Evolutionary conservation across 129 eudicot genomes (phyloP), one percentile per base, ranked within the genome.

Genomic region (Centella asiatica): DNA sequence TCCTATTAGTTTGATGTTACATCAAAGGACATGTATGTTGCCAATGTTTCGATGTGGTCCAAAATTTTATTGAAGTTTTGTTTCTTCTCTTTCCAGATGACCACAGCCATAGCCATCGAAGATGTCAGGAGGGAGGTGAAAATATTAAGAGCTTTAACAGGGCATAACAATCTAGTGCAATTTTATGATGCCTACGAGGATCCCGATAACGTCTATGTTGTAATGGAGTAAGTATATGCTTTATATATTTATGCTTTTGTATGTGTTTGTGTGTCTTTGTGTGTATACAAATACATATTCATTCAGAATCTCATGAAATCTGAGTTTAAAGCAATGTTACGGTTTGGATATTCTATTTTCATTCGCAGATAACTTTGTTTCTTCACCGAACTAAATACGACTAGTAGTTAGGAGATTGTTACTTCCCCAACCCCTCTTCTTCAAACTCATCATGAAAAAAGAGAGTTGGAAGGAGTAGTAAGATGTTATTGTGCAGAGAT

Each of bases 41-140:
- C 15, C 48, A 14, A 14, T 32, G 6, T 37, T 32, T 19, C 45
- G 22, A 23, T 57, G 1, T 31, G 42, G 20, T n/a, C 44, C 18
- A 4, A 24, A 32, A 31, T 57, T 32, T 10, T 7, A 20, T 28
- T 1, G 4, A 14, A 29, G 10, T 34, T n/a, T 5, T 24, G 24
- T 42, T 65, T 64, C 20, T 29, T 66, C 31, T 32, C 44, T 28
- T 17, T 68, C 7, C 74, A 92, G 95, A 92, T 87, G 98, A 92
- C 95, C 19, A 92, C 98, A 2, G 90, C 98, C 54, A 92, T 92
- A 60, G 95, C 98, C 33, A 82, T 90, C 65, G 98, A 90, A 72
- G 98, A 87, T 74, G 98, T 86, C 47, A 87, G 98, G 71, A 76
- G 93, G 69, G 98, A 90, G 75, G 98, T 90, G 18, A 90, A 90